Base-by-base conservation (phyloP, 2,329 filamentous ascomycete genomes). In the Exophiala spinifera region DNA sequence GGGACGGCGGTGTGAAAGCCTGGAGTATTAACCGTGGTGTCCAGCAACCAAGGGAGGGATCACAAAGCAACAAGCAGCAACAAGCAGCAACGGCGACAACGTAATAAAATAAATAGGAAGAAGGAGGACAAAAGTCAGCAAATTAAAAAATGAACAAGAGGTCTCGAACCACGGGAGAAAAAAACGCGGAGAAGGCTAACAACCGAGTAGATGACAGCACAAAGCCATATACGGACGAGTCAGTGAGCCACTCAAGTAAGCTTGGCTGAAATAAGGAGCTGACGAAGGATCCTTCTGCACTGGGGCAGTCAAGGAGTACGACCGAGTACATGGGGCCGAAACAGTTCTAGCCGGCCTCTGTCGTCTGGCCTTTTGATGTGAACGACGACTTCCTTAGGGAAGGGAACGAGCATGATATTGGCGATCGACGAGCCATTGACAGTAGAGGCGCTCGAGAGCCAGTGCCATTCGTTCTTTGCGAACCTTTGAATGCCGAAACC, bases 201-300 rank as follows among this genome's bases (percentile, higher is more conserved):
- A 39, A 39, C 4, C 36, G 36, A 39, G 36, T 10, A 39, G 36
- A 31, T 10, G 28, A 31, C 28, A 21, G 20, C 14, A 19, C 10
- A 15, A 19, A 13, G 37, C 15, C 13, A 40, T 40, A 2, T 42
- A 19, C 39, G 17, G 17, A 42, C 17, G 20, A 20, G 15, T 11
- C 23, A 15, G 23, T 15, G 6, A 44, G n/a, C 23, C 20, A 25
- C 20, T 21, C n/a, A 21, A 20, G 10, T n/a, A n/a, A n/a, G n/a
- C 20, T 15, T n/a, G 42, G 40, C 42, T 44, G 10, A 25, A 44
- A 28, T 44, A 23, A 44, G 20, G 42, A 44, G 42, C 42, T 44
- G 42, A 44, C 19, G 42, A 44, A 44, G 42, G n/a, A 44, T 44
- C 20, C 42, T 44, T n/a, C 14, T 25, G 42, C 42, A 15, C 13